phyloP scores from a whole-genome alignment of 257 asterid genomes.

The Nicotiana tomentosiformis region DNA sequence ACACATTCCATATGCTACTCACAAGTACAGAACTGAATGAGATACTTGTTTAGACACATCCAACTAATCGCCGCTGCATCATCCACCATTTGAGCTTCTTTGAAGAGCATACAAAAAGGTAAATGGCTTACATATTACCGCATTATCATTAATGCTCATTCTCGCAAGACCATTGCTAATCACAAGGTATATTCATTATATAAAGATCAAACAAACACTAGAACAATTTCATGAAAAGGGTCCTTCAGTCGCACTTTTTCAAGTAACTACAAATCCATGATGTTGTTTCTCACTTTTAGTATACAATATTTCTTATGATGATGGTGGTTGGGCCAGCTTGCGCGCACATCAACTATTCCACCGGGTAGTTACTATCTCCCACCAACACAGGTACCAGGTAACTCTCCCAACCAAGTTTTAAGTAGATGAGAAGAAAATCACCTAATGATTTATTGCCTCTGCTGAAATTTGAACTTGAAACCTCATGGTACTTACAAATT shows the following conservation, averaged over 20 bases:
- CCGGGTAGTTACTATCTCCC: neutral
- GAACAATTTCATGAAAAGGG: neutral
- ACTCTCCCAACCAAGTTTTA: neutral
- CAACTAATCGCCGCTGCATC: neutral
- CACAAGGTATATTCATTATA: neutral
- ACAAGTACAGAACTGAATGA: neutral
- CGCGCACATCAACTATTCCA: neutral
- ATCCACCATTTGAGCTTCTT: neutral
- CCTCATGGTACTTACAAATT: neutral
- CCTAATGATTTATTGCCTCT: neutral
- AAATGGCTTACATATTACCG: neutral
- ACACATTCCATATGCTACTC: neutral
- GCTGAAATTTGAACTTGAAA: neutral
- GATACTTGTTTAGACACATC: neutral
- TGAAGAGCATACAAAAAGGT: neutral
- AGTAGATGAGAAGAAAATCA: neutral
- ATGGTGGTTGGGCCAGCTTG: neutral
- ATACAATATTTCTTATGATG: neutral
- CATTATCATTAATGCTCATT: neutral
- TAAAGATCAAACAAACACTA: neutral
- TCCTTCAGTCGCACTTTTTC: neutral
- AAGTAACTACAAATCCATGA: neutral
- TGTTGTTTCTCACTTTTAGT: neutral
- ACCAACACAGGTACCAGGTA: neutral
- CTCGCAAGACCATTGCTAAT: neutral